Evolutionary conservation across 192 early-diverging fungal species (phyloP).

Genomic region (Chytriomyces confervae): DNA sequence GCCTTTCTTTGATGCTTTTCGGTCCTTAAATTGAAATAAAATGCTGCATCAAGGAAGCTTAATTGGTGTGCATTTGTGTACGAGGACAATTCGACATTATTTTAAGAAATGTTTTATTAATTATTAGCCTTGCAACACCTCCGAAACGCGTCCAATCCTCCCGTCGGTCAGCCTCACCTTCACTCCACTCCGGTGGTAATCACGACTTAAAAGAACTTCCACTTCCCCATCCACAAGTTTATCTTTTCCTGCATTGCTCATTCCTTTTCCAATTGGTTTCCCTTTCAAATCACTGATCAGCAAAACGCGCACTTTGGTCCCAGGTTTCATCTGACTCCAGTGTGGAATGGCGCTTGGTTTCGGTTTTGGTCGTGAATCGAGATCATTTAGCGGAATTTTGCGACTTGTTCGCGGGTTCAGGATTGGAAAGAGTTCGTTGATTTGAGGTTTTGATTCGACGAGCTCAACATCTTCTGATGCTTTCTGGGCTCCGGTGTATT

Average conservation of each 20-base stretch:
- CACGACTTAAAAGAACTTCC: slow-evolving; percentile 27
- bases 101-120: no score
- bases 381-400: not conserved
- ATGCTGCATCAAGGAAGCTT: no score
- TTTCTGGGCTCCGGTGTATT: slow-evolving; percentile 30
- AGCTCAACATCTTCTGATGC: not conserved
- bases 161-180: slow-evolving; percentile 36
- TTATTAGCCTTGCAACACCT: not conserved
- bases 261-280: slow-evolving; percentile 31
- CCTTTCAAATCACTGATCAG: slow-evolving; percentile 18
- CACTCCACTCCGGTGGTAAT: slow-evolving; percentile 33
- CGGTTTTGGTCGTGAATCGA: slow-evolving; percentile 17
- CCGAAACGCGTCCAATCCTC: slow-evolving; percentile 25
- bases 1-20: no score
- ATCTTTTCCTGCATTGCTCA: slow-evolving; percentile 24
- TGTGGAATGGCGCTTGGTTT: slow-evolving; percentile 20
- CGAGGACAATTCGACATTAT: no score
- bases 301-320: slow-evolving; percentile 13
- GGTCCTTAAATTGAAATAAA: no score
- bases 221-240: slow-evolving; percentile 20
- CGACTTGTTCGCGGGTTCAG: slow-evolving; percentile 21
- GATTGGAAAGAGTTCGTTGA: not conserved
- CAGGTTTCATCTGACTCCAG: slow-evolving; percentile 26
- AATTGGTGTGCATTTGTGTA: no score
- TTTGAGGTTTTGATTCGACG: not conserved